phyloP scores from a whole-genome alignment of 345 rosid species.

The Brassica juncea region DNA sequence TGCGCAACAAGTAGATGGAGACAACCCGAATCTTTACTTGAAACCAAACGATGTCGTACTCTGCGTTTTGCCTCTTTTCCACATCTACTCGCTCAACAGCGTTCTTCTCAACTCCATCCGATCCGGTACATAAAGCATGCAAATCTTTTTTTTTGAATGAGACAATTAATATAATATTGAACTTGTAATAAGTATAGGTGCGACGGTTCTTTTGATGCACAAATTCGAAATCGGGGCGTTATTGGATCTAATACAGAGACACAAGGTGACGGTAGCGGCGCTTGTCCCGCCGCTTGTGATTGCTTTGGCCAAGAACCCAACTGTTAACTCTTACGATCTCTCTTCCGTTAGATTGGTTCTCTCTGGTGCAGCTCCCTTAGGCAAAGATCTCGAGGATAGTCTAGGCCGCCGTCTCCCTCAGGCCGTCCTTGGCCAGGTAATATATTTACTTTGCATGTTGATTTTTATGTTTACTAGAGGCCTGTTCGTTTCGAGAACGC shows the following conservation, averaged over 20 bases:
- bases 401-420: slow-evolving; percentile 68
- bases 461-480: not conserved
- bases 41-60: slow-evolving; percentile 62
- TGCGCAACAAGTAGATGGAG: slow-evolving; percentile 96
- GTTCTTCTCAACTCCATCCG: slow-evolving; percentile 69
- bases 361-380: slow-evolving; percentile 95
- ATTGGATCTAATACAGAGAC: slow-evolving; percentile 70
- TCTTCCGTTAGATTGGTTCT: slow-evolving; percentile 72
- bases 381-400: slow-evolving; percentile 82
- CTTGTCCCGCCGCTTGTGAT: slow-evolving; percentile 89
- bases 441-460: not conserved
- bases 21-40: slow-evolving; percentile 73
- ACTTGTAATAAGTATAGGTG: slow-evolving; percentile 40
- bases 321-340: slow-evolving; percentile 64
- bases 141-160: not conserved
- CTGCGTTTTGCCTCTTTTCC: slow-evolving; percentile 86
- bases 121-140: slow-evolving; percentile 34
- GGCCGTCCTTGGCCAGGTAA: slow-evolving; percentile 85
- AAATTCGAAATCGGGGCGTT: slow-evolving; percentile 79
- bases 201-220: slow-evolving; percentile 77
- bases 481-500: too few relatives aligned
- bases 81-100: slow-evolving; percentile 76
- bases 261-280: slow-evolving; percentile 72
- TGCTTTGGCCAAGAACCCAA: slow-evolving; percentile 74
- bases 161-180: not conserved